Conservation (phyloP, 2,329 filamentous ascomycete genomes). For the Fusarium beomiforme region DNA sequence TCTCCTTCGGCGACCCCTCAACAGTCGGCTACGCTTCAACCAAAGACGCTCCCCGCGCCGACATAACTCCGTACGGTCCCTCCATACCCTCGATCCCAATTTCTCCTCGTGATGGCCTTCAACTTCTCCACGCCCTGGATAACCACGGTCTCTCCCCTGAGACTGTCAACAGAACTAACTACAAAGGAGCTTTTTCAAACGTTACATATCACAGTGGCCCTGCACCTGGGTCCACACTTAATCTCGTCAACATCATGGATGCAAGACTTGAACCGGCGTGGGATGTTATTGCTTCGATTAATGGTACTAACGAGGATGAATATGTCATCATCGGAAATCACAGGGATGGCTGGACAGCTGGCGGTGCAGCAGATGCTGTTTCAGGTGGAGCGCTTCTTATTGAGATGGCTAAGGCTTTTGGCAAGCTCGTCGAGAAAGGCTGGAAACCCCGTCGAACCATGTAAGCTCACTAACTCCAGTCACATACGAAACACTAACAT, state of each 20-base stretch:
- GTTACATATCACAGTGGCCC: constrained; percentile 26
- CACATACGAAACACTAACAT: neutral
- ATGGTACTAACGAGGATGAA: constrained; percentile 51
- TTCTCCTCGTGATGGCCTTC: constrained; percentile 17
- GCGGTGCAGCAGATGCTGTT: constrained; percentile 63
- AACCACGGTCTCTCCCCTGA: constrained; percentile 14
- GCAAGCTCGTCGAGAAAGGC: constrained; percentile 55
- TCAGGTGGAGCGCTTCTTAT: constrained; percentile 60
- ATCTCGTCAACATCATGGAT: constrained; percentile 30
- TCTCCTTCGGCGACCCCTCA: constrained; percentile 34
- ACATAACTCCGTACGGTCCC: constrained; percentile 23
- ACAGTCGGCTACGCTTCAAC: constrained; percentile 33
- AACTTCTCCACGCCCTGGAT: constrained; percentile 13
- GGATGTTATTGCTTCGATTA: constrained; percentile 54
- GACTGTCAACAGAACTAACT: constrained; percentile 18
- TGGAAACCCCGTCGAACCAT: constrained; percentile 64
- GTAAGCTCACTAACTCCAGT: neutral
- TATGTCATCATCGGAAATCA: constrained; percentile 63
- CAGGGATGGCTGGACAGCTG: constrained; percentile 64
- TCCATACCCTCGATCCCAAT: constrained; percentile 31
- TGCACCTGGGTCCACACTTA: constrained; percentile 1
- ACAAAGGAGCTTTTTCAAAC: constrained; percentile 27
- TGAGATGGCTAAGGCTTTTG: constrained; percentile 60
- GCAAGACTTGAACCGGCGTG: constrained; percentile 16
- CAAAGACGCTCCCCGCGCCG: constrained; percentile 25